Evolutionary conservation across 352 stramenopile species (phyloP), one percentile per base, ranked within the genome.

Genomic region (Phytophthora lateralis): DNA sequence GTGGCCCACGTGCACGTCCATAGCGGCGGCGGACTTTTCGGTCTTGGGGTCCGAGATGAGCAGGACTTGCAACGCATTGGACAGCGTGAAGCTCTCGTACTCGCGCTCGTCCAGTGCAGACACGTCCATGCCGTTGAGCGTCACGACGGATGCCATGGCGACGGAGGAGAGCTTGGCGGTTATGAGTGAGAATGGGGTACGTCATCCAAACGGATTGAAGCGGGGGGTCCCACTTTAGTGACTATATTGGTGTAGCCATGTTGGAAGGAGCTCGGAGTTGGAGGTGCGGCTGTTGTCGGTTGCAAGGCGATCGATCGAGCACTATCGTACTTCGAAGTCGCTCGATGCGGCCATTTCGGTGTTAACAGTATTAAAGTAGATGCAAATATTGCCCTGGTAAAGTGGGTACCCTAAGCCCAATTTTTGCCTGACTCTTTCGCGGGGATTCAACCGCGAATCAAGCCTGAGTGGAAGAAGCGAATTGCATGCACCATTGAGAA

Each of bases 1-100:
- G 61, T 96, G 85, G 4, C 97, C 97, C 30, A 99, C 96, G 71
- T 98, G 86, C 15, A 99, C 94, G 72, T 98, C 90, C 85, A 99
- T 97, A 10, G 93, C 91, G 10, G 93, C 95, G 7, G 96, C 93
- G 6, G 90, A 82, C 63, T 98, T 96, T 47, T 98, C 97, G 2
- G 93, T 95, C 24, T 77, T 75, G 7, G 90, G 78, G 76, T 99
- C 97, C 20, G 80, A 96, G 50, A 98, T 88, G n/a, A 98, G 49
- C 45, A 91, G 55, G 43, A 90, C 84, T 24, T 86, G 80, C 29
- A 93, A 71, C 0, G 62, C 38, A 55, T 93, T 93, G 15, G 30
- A 37, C 7, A 93, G 73, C 26, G 63, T 60, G 12, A 90, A 30
- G 10, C 57, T 73, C 60, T 83, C 67, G 66, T 93, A 93, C 39